Evolutionary conservation across 1,139 yeast genomes (phyloP).

Genomic region (Spencermartinsiella ligniputridi): DNA sequence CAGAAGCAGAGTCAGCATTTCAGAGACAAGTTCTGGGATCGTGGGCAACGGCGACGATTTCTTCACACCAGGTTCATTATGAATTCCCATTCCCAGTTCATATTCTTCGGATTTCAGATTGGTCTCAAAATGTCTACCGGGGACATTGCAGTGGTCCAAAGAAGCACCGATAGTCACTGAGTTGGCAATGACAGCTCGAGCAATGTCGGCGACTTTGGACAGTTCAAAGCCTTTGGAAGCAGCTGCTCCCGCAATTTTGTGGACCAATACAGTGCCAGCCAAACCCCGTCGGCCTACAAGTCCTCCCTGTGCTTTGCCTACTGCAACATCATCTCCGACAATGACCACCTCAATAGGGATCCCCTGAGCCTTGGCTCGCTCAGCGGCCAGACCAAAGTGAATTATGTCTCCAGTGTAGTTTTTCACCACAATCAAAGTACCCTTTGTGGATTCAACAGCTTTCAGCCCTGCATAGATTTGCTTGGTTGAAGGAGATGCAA

Average conservation of each 20-base stretch:
- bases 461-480: constrained; percentile 73
- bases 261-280: constrained; percentile 86
- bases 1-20: constrained; percentile 30
- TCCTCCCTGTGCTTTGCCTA: constrained; percentile 79
- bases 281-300: constrained; percentile 91
- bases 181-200: constrained; percentile 56
- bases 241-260: constrained; percentile 79
- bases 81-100: constrained; percentile 94
- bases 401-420: constrained; percentile 93
- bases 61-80: constrained; percentile 84
- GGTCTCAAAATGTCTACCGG: constrained; percentile 62
- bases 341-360: constrained; percentile 64
- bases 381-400: constrained; percentile 89
- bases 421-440: constrained; percentile 73
- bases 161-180: constrained; percentile 88
- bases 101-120: constrained; percentile 57
- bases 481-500: constrained; percentile 89
- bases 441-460: constrained; percentile 53
- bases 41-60: constrained; percentile 62
- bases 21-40: constrained; percentile 40
- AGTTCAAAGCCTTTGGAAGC: constrained; percentile 47
- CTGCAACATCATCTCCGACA: constrained; percentile 91
- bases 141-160: constrained; percentile 83
- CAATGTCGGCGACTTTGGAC: constrained; percentile 51
- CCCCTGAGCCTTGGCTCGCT: constrained; percentile 77